Evolutionary conservation across 2,329 filamentous ascomycete species (phyloP), one percentile per base, ranked within the genome.

Genomic region (Pleoardoris graminearum): DNA sequence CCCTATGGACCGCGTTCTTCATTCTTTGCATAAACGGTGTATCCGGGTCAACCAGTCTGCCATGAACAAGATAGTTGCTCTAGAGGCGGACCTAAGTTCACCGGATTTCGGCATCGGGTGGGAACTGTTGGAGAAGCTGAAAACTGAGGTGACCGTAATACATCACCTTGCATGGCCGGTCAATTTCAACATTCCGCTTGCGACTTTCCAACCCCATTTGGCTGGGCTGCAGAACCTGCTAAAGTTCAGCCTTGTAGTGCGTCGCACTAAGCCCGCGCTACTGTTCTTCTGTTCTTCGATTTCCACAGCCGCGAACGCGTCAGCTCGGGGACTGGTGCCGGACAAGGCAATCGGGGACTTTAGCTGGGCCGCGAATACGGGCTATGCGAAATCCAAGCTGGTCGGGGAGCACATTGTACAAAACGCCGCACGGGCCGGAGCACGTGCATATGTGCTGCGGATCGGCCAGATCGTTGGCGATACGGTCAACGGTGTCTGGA

Each of bases 111-210:
- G 79, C 10, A 67, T 81, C 2, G 48, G 60, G 48, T 42, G 10
- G 38, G 46, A 6, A 51, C 69, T 46, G 8, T 30, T 64, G 4
- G 39, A 53, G 1, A 41, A 55, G 2, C 48, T 71, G 6, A 48
- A 39, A 3, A 50, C 41, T 0, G 60, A 43, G 1, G 60, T 82
- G 1, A 75, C 75, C 0, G 63, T 66, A 11, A 73, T 82, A 17
- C 78, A 83, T 22, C 80, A 83, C 68, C 74, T 74, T 54, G 79
- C 80, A 0, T 83, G 81, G 81, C 71, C 79, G 1, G 81, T 84
- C 23, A 83, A 84, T 63, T 84, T 84, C 71, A 83, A 82, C 62
- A 75, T 83, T 57, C 70, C 71, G 0, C 71, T 84, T 1, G 68
- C 71, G 2, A 79, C 74, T 47, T 83, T 84, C 55, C 81, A 81